Percentiles rank a stretch among this genome's conserved stretches.
These are phyloP conservation scores for Coemansia sp. DNA, from an alignment of 192 early-diverging fungal genomes.

Conservation along the genomic window DNA sequence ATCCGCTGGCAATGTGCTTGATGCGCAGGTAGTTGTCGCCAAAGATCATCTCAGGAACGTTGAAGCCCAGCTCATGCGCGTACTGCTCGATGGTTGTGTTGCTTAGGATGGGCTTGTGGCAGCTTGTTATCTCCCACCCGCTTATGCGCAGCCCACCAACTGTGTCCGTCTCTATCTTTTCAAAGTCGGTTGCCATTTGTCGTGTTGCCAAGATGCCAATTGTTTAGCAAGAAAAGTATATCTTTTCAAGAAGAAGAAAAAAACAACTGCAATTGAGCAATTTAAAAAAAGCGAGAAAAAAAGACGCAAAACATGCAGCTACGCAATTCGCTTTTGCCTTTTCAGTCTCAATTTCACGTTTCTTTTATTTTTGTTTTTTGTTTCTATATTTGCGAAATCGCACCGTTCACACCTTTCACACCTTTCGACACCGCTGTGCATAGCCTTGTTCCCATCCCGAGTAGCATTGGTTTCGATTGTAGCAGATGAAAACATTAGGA, in stretches of 20 bases:
- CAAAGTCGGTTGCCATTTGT: constrained; percentile 15
- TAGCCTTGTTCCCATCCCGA: neutral
- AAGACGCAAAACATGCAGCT: too few species aligned
- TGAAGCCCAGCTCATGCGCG: constrained; percentile 61
- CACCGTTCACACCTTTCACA: neutral
- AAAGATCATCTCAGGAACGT: constrained; percentile 96
- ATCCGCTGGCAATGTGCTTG: constrained; percentile 55
- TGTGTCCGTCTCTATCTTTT: constrained; percentile 39
- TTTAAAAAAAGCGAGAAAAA: too few species aligned
- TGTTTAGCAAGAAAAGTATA: neutral
- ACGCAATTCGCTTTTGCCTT: too few species aligned
- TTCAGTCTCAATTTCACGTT: neutral
- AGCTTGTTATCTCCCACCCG: constrained; percentile 61
- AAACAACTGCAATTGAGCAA: neutral
- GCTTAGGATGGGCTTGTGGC: constrained; percentile 63
- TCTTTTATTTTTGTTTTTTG: neutral
- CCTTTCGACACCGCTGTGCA: too few species aligned
- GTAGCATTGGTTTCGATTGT: neutral
- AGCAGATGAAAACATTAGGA: neutral
- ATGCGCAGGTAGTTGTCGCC: constrained; percentile 78
- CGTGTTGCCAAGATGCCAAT: neutral
- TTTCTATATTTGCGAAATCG: neutral
- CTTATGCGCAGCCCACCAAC: constrained; percentile 42
- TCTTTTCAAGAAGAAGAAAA: neutral
- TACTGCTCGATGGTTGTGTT: constrained; percentile 57